These are phyloP conservation scores for Albugo laibachii DNA, from an alignment of 352 stramenopile species.

Conservation along the genomic window DNA sequence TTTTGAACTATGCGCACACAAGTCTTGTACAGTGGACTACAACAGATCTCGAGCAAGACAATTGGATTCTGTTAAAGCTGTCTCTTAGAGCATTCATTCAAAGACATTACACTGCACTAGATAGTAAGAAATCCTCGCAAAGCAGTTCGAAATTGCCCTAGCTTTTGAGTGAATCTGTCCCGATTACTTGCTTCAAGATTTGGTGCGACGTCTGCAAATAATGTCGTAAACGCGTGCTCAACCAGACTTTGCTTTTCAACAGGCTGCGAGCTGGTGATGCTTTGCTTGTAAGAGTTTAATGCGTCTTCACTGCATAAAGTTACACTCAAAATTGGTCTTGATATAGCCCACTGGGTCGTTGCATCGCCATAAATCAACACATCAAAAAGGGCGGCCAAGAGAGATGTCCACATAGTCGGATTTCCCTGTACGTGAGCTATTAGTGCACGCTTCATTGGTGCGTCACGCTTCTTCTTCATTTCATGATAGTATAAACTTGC, in stretches of 20 bases:
- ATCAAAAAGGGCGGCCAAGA: slow-evolving; percentile 88
- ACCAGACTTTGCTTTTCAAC: slow-evolving; percentile 84
- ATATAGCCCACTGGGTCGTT: slow-evolving; percentile 95
- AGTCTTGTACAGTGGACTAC: too few species aligned
- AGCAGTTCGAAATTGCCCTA: slow-evolving; percentile 92
- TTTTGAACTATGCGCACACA: too few species aligned
- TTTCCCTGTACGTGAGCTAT: slow-evolving; percentile 82
- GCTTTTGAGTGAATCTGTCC: slow-evolving; percentile 95
- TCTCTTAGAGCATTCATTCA: too few species aligned
- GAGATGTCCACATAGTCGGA: slow-evolving; percentile 80
- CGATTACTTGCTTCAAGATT: slow-evolving; percentile 94
- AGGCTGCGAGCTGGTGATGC: slow-evolving; percentile 87
- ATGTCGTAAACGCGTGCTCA: slow-evolving; percentile 90
- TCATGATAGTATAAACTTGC: slow-evolving; percentile 88
- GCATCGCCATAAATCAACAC: slow-evolving; percentile 93
- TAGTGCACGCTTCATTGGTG: slow-evolving; percentile 83
- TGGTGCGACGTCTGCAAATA: slow-evolving; percentile 88
- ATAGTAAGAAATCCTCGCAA: slow-evolving; percentile 88
- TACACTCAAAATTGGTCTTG: slow-evolving; percentile 92
- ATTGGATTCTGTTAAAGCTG: too few species aligned
- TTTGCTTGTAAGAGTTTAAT: slow-evolving; percentile 88
- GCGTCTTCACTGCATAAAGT: slow-evolving; percentile 89
- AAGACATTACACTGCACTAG: slow-evolving; percentile 11
- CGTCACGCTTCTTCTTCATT: slow-evolving; percentile 92
- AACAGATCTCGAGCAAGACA: too few species aligned